These are phyloP conservation scores for Hypoxylon intermedium DNA, from an alignment of 495 filamentous ascomycete species.

Conservation along the genomic window DNA sequence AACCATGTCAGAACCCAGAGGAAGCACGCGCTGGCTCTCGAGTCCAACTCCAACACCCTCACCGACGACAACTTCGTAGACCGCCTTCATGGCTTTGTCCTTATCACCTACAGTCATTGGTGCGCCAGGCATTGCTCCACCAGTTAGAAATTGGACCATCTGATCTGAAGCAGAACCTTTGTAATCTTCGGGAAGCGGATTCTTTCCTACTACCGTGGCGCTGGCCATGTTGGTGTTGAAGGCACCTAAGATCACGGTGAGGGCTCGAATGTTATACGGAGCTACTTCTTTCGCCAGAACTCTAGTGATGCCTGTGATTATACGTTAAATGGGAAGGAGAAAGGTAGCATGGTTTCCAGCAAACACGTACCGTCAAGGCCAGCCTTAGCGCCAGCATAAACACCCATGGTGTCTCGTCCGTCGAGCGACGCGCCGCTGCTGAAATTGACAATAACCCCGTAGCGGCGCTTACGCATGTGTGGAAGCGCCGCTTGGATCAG, in stretches of 20 bases:
- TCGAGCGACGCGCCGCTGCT: constrained; percentile 55
- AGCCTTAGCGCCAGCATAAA: constrained; percentile 57
- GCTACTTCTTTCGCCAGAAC: constrained; percentile 58
- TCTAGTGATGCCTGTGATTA: constrained; percentile 43
- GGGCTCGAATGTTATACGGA: constrained; percentile 54
- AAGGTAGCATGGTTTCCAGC: too few relatives aligned
- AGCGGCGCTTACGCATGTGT: constrained; percentile 50
- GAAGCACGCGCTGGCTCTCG: constrained; percentile 51
- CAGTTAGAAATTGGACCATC: constrained; percentile 38
- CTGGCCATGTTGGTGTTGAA: constrained; percentile 59
- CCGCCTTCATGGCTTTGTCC: constrained; percentile 48
- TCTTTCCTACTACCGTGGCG: constrained; percentile 31
- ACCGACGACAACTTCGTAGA: constrained; percentile 45
- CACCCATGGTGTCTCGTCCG: constrained; percentile 49
- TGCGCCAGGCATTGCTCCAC: constrained; percentile 20
- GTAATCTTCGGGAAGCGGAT: constrained; percentile 52
- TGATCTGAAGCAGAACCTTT: constrained; percentile 46
- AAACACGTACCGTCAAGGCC: constrained; percentile 55
- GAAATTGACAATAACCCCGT: constrained; percentile 57
- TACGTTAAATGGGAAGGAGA: too few relatives aligned
- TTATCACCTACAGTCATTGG: constrained; percentile 45
- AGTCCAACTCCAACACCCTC: constrained; percentile 52
- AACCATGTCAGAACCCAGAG: constrained; percentile 54
- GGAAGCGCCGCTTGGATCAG: constrained; percentile 56
- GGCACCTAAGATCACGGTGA: constrained; percentile 55